Evolutionary conservation across 1,284 basidiomycete genomes (phyloP).

Genomic region (Puccinia brachypodii): DNA sequence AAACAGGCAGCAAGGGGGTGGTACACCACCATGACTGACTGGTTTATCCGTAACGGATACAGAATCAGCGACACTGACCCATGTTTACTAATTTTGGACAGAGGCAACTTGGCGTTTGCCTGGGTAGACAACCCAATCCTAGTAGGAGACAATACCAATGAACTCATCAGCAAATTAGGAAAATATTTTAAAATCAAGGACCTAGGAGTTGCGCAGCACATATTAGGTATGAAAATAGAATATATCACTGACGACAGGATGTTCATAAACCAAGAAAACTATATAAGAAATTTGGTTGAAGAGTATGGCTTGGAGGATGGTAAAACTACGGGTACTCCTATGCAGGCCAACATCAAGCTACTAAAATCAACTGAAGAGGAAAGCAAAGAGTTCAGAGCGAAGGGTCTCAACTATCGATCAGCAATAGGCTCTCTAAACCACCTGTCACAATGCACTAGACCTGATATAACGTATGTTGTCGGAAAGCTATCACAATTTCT

Average conservation of each 20-base stretch:
- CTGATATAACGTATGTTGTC: slow-evolving; percentile 39
- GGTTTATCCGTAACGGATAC: neutral
- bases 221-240: slow-evolving; percentile 35
- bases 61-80: neutral
- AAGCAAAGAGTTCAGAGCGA: slow-evolving; percentile 1
- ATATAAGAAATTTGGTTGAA: slow-evolving; percentile 3
- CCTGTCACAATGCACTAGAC: slow-evolving; percentile 37
- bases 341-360: slow-evolving; percentile 39
- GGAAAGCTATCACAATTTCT: slow-evolving; percentile 40
- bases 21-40: neutral
- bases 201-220: slow-evolving; percentile 20
- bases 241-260: slow-evolving; percentile 7
- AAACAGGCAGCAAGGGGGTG: neutral
- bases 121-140: slow-evolving; percentile 40
- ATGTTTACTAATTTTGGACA: neutral
- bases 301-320: slow-evolving; percentile 26
- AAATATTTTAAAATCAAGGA: slow-evolving; percentile 42
- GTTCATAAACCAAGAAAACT: slow-evolving; percentile 4
- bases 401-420: slow-evolving; percentile 13
- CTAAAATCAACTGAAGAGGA: slow-evolving; percentile 34
- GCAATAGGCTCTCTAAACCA: slow-evolving; percentile 36
- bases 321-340: slow-evolving; percentile 31
- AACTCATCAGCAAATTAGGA: slow-evolving; percentile 1
- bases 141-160: slow-evolving; percentile 15
- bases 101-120: slow-evolving; percentile 1